phyloP scores from a whole-genome alignment of 768 basidiomycete species.

The Tricholomella constricta region DNA sequence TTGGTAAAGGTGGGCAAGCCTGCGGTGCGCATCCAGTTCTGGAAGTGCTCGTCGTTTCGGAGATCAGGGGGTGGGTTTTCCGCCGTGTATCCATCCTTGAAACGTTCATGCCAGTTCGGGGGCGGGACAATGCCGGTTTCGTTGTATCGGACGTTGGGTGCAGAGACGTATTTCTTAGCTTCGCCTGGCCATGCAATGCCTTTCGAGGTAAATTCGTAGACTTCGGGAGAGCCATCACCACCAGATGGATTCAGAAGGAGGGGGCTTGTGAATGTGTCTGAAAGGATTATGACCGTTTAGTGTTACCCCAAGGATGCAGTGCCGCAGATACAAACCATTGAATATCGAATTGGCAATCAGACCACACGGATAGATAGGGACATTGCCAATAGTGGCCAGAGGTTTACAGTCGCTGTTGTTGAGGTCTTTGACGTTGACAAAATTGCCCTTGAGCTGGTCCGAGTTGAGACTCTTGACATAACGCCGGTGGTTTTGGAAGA shows the following conservation, averaged over 20 bases:
- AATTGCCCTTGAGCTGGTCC: slow-evolving; percentile 80
- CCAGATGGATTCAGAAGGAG: slow-evolving; percentile 54
- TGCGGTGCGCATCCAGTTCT: slow-evolving; percentile 99
- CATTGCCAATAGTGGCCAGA: slow-evolving; percentile 55
- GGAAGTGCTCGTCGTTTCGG: slow-evolving; percentile 84
- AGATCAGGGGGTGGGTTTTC: slow-evolving; percentile 73
- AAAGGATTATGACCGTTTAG: slow-evolving; percentile 4
- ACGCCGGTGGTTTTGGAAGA: slow-evolving; percentile 97
- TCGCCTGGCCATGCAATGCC: slow-evolving; percentile 98
- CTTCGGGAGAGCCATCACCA: slow-evolving; percentile 42
- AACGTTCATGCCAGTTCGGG: slow-evolving; percentile 84
- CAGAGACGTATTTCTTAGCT: slow-evolving; percentile 80
- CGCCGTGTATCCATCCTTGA: slow-evolving; percentile 71
- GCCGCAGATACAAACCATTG: slow-evolving; percentile 74
- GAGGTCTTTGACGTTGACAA: slow-evolving; percentile 49
- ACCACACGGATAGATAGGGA: slow-evolving; percentile 90
- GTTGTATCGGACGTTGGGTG: slow-evolving; percentile 47
- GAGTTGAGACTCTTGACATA: slow-evolving; percentile 92
- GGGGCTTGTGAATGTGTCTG: slow-evolving; percentile 81
- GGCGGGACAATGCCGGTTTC: slow-evolving; percentile 81
- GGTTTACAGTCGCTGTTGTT: slow-evolving; percentile 86
- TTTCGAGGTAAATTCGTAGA: slow-evolving; percentile 72
- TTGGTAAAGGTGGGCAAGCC: slow-evolving; percentile 97
- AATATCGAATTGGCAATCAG: slow-evolving; percentile 96
- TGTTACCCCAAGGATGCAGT: too few relatives aligned